Conservation (phyloP, 139 green algal species). For the Picochlorum sp. region DNA sequence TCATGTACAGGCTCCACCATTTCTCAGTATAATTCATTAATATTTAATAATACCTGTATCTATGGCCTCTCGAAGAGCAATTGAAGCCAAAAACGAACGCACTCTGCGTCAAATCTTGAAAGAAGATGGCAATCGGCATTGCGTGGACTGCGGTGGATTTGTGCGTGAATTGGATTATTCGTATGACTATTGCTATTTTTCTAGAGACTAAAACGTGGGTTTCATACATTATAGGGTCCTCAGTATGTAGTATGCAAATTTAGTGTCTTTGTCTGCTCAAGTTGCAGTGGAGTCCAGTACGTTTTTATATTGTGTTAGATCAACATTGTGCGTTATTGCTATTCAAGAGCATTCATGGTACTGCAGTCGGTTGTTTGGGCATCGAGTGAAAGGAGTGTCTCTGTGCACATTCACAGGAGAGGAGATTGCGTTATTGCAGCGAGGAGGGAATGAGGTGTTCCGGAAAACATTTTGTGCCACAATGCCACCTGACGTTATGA, state of each 20-base stretch:
- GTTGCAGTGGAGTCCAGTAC: conserved; percentile 74
- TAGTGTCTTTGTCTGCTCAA: conserved; percentile 67
- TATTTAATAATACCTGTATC: neutral
- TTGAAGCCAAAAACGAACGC: neutral
- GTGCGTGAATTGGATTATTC: conserved; percentile 8
- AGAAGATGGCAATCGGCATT: conserved; percentile 40
- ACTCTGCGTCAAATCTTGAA: neutral
- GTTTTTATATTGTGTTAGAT: conserved; percentile 14
- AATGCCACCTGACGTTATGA: conserved; percentile 26
- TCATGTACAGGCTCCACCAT: conserved; percentile 90
- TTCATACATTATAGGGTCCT: conserved; percentile 43
- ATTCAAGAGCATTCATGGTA: neutral
- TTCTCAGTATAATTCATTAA: conserved; percentile 31
- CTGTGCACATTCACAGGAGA: conserved; percentile 69
- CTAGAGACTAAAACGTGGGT: too few relatives aligned
- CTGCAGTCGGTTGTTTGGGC: conserved; percentile 65
- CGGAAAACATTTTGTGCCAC: conserved; percentile 19
- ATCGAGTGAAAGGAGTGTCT: conserved; percentile 70
- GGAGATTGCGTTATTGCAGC: conserved; percentile 49
- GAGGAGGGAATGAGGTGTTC: conserved; percentile 63
- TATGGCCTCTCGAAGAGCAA: neutral
- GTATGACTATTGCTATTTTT: neutral
- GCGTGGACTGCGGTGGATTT: conserved; percentile 44
- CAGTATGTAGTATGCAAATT: conserved; percentile 68
- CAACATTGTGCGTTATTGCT: neutral